Base-by-base conservation (phyloP, 2,329 filamentous ascomycete species). In the Fusarium cyanostomum region DNA sequence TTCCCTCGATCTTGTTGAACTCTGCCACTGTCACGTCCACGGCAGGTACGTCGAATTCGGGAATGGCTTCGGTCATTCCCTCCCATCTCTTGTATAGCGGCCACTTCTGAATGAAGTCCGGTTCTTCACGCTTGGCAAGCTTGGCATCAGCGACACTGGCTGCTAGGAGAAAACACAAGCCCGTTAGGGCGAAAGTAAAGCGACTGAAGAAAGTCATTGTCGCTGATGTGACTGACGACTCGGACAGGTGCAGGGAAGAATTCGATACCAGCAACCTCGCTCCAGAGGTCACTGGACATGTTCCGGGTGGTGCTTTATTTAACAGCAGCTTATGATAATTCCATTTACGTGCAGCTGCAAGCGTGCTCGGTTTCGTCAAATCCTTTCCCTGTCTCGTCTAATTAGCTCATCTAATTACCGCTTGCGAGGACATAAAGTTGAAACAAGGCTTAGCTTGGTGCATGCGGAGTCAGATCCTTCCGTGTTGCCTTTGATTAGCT, bases 251-350 rank as follows among this genome's bases (percentile, higher is more conserved):
- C 31, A 30, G 21, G 18, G 12, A 6, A 16, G 35, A 35, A 48
- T 34, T n/a, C 16, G 21, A 51, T 45, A 52, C 18, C 39, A 3
- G 37, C 21, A 28, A 37, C 54, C 16, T 43, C 2, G 11, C 30
- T 35, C 13, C 16, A 54, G 35, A 30, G 44, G 33, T 24, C 18
- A n/a, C n/a, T 16, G 8, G 26, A 15, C 18, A 39, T 49, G 16
- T 8, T 35, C 53, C 24, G 56, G 56, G 56, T n/a, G 13, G 6
- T 59, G 56, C 30, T 46, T 51, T 59, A 59, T 59, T 59, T 56
- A 59, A 56, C 15, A 13, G 33, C 2, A 33, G 7, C 28, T 39
- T 26, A 24, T 35, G 26, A 43, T 16, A 31, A 31, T 31, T 9
- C 28, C 8, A 26, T 31, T 37, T 28, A 8, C 3, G 11, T 34